A percentile compares a stretch with the other conserved stretches of the same genome.
These are phyloP conservation scores for Rosa hybrid DNA, from an alignment of 331 rosid species.

Conservation along the genomic window DNA sequence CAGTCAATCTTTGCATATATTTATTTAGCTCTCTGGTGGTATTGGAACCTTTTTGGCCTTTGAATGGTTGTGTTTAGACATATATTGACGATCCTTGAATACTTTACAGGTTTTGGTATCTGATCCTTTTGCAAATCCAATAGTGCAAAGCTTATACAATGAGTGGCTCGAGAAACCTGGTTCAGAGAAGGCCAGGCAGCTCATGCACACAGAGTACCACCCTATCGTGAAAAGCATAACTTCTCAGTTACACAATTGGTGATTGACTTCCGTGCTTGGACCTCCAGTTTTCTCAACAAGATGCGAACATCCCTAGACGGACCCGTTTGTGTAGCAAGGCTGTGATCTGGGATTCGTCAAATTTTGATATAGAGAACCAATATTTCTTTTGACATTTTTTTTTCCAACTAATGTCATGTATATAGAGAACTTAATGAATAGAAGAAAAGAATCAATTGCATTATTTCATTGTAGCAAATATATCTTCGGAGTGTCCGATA, in stretches of 20 bases:
- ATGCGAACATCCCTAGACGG: not conserved
- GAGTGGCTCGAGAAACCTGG: slow-evolving; percentile 89
- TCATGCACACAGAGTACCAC: slow-evolving; percentile 79
- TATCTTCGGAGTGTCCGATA: not conserved
- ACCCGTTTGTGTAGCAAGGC: not conserved
- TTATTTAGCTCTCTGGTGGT: not conserved
- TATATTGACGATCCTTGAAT: not conserved
- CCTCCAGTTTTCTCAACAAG: slow-evolving; percentile 6
- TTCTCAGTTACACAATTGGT: slow-evolving; percentile 91
- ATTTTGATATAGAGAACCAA: not conserved
- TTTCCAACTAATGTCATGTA: not conserved
- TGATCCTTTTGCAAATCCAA: slow-evolving; percentile 70
- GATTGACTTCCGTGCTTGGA: slow-evolving; percentile 16
- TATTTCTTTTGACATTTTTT: not conserved
- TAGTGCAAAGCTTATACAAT: slow-evolving; percentile 58
- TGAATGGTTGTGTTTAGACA: slow-evolving; percentile 12
- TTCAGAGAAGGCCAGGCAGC: slow-evolving; percentile 77
- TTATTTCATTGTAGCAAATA: not conserved
- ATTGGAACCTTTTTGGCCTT: not conserved
- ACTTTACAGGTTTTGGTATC: slow-evolving; percentile 52
- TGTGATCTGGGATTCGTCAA: slow-evolving; percentile 6
- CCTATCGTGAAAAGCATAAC: slow-evolving; percentile 81
- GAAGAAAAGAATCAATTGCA: not conserved
- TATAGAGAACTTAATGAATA: not conserved
- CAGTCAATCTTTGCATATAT: not conserved